Base-by-base conservation (phyloP, 2,329 filamentous ascomycete species). In the Colletotrichum sojae region DNA sequence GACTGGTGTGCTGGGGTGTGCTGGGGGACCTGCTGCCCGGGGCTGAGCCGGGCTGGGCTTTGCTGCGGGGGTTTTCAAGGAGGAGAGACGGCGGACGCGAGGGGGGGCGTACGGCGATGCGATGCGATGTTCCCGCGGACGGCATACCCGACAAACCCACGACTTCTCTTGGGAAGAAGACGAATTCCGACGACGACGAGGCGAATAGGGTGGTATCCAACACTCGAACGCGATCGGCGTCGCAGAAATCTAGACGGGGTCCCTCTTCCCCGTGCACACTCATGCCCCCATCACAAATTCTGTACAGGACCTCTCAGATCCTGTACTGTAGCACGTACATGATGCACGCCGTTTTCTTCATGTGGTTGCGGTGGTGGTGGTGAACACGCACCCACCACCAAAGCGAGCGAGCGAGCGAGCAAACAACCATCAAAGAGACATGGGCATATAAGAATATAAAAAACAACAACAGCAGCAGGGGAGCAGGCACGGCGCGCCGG, bases 71-170 rank as follows among this genome's bases (percentile, higher is more conserved):
- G 40, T 18, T 48, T 36, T 9, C 20, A 40, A 40, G 18, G 40
- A 45, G 45, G n/a, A 55, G 55, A 40, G 55, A 43, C 55, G 31
- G 10, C 31, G 31, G 31, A 36, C 31, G 31, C 31, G 31, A 36
- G 31, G 10, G 31, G 10, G 31, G 31, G 31, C 8, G 31, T 36
- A 36, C 31, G 31, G 31, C 31, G 31, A 56, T 56, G 25, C 25
- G 54, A 39, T 45, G 55, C 57, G 46, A 60, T 27, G 31, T 25
- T 43, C 46, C 46, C 36, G 46, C 46, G 56, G 57, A 52, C 57
- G 48, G 57, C 57, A 60, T 43, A 60, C 20, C 40, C 40, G 40
- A 43, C 40, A 36, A 36, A 36, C 40, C 5, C 40, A n/a, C 40
- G 16, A 43, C 12, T 2, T 43, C 12, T 43, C 40, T 43, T 43